Evolutionary conservation across 345 rosid genomes (phyloP), one percentile per base, ranked within the genome.

Genomic region (Erodium maritimum): DNA sequence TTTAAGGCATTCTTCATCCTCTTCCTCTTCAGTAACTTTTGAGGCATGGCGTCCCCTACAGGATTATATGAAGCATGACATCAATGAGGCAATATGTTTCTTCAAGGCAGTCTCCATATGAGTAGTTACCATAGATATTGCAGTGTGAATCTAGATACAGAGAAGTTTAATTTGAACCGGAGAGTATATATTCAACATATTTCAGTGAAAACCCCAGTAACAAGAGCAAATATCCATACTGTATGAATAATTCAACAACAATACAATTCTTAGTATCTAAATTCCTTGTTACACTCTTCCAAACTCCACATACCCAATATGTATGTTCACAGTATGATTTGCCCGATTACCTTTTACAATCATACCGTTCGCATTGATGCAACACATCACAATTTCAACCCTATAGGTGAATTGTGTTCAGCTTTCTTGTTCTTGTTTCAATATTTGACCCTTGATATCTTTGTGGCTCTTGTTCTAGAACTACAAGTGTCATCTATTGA

Each of bases 1-100:
- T 83, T 94, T 94, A 6, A 94, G 71, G 61, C 65, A 94, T 69
- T 94, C 99, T 76, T 94, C 99, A 68, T 94, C 99, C 75, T 94
- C 99, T 77, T 93, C 99, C 79, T 89, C 97, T 74, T 93, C 99
- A 19, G 99, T 94, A 21, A 94, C 3, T 72, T 93, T 93, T 24
- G 99, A 93, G 25, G 95, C 96, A 83, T 93, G 99, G 2, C 97
- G 91, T 60, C 99, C 99, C 79, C 99, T 93, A 62, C 5, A 25
- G 73, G 16, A n/a, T 46, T 25, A 52, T 61, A 25, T 11, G 25
- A 58, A 60, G 20, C 11, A 71, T 20, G 19, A 33, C 50, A 33
- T 50, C 5, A 60, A 14, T 17, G 8, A 52, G 25, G 8, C 8
- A 29, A 29, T 29, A 3, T 29, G 34, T 29, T 29, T 29, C 3